A percentile compares a stretch with the other conserved stretches of the same genome.
phyloP scores from a whole-genome alignment of 306 rosid genomes.

The Rosa multiflora region DNA sequence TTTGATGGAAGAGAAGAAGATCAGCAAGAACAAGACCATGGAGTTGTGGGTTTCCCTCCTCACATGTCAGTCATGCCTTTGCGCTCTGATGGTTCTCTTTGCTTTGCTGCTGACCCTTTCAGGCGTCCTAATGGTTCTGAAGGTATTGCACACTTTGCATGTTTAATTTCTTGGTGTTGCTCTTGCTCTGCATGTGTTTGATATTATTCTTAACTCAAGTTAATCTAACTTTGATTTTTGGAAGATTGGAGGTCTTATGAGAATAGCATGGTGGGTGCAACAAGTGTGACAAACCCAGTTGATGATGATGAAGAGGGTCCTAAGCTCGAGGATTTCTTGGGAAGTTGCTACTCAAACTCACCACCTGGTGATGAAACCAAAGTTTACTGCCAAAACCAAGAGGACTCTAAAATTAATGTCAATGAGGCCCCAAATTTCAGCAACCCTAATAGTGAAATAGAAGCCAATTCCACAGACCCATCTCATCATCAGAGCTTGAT shows the following conservation, averaged over 20 bases:
- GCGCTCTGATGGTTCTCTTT: constrained; percentile 91
- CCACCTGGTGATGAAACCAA: constrained; percentile 43
- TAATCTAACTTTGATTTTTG: not conserved
- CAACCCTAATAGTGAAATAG: constrained; percentile 40
- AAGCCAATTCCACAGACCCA: constrained; percentile 36
- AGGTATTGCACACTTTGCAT: constrained; percentile 55
- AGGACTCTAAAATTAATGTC: constrained; percentile 51
- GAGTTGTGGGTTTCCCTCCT: constrained; percentile 29
- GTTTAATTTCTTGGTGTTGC: not conserved
- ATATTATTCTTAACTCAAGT: not conserved
- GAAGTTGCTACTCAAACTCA: constrained; percentile 74
- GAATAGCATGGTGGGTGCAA: constrained; percentile 48
- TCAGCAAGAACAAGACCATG: constrained; percentile 34
- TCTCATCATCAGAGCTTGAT: constrained; percentile 20
- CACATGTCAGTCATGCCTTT: constrained; percentile 75
- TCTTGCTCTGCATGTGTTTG: constrained; percentile 7
- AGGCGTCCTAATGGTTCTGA: constrained; percentile 40
- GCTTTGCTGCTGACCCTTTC: constrained; percentile 62
- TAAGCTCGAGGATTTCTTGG: constrained; percentile 94
- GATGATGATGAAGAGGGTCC: constrained; percentile 60
- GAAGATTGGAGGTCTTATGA: constrained; percentile 79
- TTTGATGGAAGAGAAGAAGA: constrained; percentile 46
- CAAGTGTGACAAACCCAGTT: constrained; percentile 19
- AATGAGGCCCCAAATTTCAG: constrained; percentile 52
- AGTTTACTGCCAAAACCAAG: constrained; percentile 43